Evolutionary conservation across 2,329 filamentous ascomycete species (phyloP).

Genomic region (Fusarium sp.): DNA sequence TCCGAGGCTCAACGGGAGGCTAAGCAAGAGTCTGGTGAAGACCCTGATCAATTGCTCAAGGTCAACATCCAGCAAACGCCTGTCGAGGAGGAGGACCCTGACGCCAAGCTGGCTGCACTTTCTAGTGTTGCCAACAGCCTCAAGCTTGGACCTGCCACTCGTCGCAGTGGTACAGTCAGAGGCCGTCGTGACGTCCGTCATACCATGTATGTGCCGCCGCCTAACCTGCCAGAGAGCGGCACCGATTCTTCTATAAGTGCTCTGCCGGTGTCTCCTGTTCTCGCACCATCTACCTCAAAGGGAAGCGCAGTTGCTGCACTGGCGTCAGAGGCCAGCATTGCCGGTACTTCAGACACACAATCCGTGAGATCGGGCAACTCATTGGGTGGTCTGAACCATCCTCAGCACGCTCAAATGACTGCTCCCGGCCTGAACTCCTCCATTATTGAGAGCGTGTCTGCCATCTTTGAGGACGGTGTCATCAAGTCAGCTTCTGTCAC

Average conservation of each 20-base stretch:
- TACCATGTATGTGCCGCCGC: conserved; percentile 80
- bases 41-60: conserved; percentile 77
- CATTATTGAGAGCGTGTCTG: conserved; percentile 90
- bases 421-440: conserved; percentile 86
- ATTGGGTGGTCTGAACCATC: conserved; percentile 73
- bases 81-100: conserved; percentile 80
- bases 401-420: conserved; percentile 84
- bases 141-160: conserved; percentile 72
- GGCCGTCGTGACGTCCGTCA: conserved; percentile 93
- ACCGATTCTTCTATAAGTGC: conserved; percentile 39
- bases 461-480: conserved; percentile 79
- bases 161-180: conserved; percentile 80
- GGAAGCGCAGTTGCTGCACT: conserved; percentile 64
- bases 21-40: conserved; percentile 61
- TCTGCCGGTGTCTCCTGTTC: conserved; percentile 37
- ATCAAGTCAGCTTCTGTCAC: conserved; percentile 79
- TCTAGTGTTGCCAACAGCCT: conserved; percentile 81
- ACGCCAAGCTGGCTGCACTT: conserved; percentile 77
- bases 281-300: conserved; percentile 42
- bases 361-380: conserved; percentile 92
- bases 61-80: conserved; percentile 83
- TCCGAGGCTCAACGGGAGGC: conserved; percentile 78
- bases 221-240: conserved; percentile 51
- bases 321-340: conserved; percentile 71
- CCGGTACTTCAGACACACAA: conserved; percentile 81